phyloP scores from a whole-genome alignment of 129 eudicot species.

The Arctium minus region DNA sequence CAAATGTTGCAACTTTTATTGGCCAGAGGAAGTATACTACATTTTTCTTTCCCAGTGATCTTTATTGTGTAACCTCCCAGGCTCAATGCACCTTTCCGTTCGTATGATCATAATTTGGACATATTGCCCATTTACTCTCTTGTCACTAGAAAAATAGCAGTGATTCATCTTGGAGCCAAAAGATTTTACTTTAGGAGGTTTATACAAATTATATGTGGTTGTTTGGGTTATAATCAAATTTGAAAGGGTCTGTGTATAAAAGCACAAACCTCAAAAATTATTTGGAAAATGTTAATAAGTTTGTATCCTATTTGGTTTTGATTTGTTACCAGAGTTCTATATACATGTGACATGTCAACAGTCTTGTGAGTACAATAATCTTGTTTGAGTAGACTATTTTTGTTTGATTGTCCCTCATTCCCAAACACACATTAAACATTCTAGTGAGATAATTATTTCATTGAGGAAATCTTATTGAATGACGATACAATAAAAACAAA shows the following conservation, averaged over 20 bases:
- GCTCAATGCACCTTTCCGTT: not conserved
- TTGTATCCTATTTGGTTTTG: not conserved
- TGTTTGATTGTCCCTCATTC: not conserved
- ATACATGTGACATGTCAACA: conserved; percentile 1
- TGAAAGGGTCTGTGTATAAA: not conserved
- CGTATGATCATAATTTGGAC: not conserved
- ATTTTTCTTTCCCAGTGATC: not conserved
- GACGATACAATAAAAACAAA: not conserved
- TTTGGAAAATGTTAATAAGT: not conserved
- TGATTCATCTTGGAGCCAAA: not conserved
- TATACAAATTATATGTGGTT: not conserved
- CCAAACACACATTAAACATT: not conserved
- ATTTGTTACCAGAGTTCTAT: not conserved
- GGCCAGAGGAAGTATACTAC: not conserved
- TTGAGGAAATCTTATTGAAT: not conserved
- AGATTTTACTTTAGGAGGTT: not conserved
- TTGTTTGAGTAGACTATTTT: not conserved
- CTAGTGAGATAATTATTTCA: not conserved
- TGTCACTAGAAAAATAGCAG: not conserved
- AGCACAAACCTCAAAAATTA: too few species aligned
- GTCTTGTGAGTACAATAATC: not conserved
- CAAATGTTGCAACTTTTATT: not conserved
- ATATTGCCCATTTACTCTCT: not conserved
- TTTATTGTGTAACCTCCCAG: not conserved
- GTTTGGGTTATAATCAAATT: not conserved